Evolutionary conservation across 2,329 filamentous ascomycete species (phyloP), one percentile per base, ranked within the genome.

Genomic region (Didymella pinodella): DNA sequence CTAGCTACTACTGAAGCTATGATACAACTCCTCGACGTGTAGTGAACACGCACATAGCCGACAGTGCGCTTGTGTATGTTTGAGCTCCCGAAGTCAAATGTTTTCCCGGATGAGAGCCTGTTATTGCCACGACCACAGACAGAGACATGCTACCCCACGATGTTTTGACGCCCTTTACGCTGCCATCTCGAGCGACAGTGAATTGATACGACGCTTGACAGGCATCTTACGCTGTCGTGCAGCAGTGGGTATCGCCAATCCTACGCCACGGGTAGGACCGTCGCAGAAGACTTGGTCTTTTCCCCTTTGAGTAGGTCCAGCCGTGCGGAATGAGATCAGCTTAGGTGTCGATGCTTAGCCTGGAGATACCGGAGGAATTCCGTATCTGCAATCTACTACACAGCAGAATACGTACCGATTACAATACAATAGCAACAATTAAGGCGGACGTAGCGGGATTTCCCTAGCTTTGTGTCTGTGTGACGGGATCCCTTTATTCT

Each of bases 1-100:
- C 68, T 7, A 71, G 62, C 43, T 76, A 76, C 32, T 77, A 75
- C 57, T 77, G 62, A 75, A 36, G 41, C 16, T 49, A 2, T n/a
- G n/a, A 18, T n/a, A 36, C 20, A 16, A 28, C 12, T n/a, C 25
- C 5, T 32, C 7, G 20, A 34, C 8, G 2, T 28, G 20, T 11
- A 4, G 12, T 12, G 6, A 7, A 11, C 29, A 41, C 12, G 28
- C 44, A 22, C 16, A 43, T n/a, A 6, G 18, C 26, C 18, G 28
- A 18, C 40, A 49, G 25, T 34, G 34, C 45, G n/a, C 26, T 18
- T 18, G n/a, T 22, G 10, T 8, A 43, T 14, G 14, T 7, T 50
- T 41, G 16, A 14, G n/a, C 16, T 36, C 31, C 40, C 38, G 45
- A 53, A 32, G 12, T 22, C 7, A 31, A 8, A 47, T 5, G 28